These are phyloP conservation scores for Tanacetum coccineum DNA, from an alignment of 129 eudicot species.

Conservation along the genomic window DNA sequence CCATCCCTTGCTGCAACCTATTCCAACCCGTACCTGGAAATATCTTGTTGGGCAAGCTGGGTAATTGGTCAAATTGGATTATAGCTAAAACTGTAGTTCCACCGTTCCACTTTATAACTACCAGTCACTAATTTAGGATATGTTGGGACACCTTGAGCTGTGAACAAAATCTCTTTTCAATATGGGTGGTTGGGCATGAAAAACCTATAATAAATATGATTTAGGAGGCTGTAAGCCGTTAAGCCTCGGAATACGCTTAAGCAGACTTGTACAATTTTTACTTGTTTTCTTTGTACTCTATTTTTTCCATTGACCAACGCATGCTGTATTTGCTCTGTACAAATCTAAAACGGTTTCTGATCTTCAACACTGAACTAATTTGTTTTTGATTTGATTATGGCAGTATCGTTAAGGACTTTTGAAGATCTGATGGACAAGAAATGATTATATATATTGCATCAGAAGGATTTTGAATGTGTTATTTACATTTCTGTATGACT, in stretches of 20 bases:
- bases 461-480: not conserved
- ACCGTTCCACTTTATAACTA: no score
- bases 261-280: no score
- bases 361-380: not conserved
- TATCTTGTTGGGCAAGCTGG: no score
- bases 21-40: no score
- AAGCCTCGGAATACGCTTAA: no score
- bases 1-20: not conserved
- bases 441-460: constrained; percentile 2
- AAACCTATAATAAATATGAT: no score
- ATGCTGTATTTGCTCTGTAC: not conserved
- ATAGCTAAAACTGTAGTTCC: no score
- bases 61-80: not conserved
- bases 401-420: constrained; percentile 54
- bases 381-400: constrained; percentile 17
- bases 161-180: no score
- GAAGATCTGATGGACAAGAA: constrained; percentile 14
- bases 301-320: not conserved
- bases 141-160: no score
- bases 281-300: not conserved
- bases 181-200: no score
- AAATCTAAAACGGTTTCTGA: not conserved
- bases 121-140: no score
- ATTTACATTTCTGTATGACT: constrained; percentile 13
- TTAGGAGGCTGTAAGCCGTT: no score